Base-by-base conservation (phyloP, 2,329 filamentous ascomycete genomes). In the Fusarium tanahbumbuense region DNA sequence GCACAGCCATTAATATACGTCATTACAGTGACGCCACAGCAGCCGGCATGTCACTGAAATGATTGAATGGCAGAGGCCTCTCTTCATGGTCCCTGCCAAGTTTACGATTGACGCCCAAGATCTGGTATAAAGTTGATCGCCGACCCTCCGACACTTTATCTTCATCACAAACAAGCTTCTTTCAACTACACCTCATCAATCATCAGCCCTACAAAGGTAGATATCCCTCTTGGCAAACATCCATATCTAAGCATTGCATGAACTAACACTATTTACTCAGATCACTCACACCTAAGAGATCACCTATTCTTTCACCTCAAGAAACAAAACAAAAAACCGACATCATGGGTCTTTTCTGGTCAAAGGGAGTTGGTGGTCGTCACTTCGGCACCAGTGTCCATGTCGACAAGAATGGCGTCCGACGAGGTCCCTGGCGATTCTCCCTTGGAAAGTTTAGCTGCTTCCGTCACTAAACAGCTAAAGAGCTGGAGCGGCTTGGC, bases 341-440 rank as follows among this genome's bases (percentile, higher is more conserved):
- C 54, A 76, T 8, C 40, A 86, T 86, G 84, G 83, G 81, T 60
- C 76, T 87, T 60, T 84, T 83, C 76, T 86, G 82, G 73, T 77
- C 77, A 56, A 86, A 84, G 71, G 75, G 77, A 52, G 56, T 87
- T 67, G 85, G 85, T 67, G 81, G 81, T 55, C 81, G 81, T 34
- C 84, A 84, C 71, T 82, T 86, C 68, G 85, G 85, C 67, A 86
- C 85, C 34, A 85, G 78, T 73, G 77, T 87, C 56, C 78, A 80
- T 34, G 83, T 82, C 22, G 80, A 83, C 73, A 80, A 79, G 13
- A 77, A 84, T 67, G 85, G 85, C 47, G 76, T 86, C 10, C 83
- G 80, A 52, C 81, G 83, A 13, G 85, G 85, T 4, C 83, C 84
- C 5, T 87, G 84, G 83, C 79, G 85, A 45, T 83, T 87, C 74